These are phyloP conservation scores for Mycena pura DNA, from an alignment of 768 basidiomycete species.

Conservation along the genomic window DNA sequence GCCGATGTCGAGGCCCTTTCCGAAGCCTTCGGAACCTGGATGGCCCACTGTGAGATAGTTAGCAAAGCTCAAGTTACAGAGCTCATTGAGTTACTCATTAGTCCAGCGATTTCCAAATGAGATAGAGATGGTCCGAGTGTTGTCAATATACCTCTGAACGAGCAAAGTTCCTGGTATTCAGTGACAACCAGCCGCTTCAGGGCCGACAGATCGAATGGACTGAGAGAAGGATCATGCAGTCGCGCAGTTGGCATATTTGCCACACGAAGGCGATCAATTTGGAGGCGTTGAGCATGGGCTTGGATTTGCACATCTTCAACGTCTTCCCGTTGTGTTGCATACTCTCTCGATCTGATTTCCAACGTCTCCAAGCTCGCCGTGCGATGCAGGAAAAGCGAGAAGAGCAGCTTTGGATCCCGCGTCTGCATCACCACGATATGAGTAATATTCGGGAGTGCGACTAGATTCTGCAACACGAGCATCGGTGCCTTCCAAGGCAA, in stretches of 20 bases:
- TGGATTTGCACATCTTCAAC: no score
- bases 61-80: not conserved
- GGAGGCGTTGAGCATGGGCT: not conserved
- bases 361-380: not conserved
- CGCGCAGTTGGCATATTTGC: not conserved
- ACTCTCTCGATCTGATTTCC: not conserved
- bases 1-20: not conserved
- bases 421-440: not conserved
- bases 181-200: not conserved
- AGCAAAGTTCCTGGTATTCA: not conserved
- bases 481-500: not conserved
- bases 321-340: not conserved
- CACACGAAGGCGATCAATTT: not conserved
- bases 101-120: not conserved
- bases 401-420: not conserved
- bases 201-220: not conserved
- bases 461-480: not conserved
- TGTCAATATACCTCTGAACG: not conserved
- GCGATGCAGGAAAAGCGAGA: constrained; percentile 3
- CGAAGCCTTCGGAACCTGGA: not conserved
- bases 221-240: not conserved
- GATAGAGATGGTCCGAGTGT: not conserved
- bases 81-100: not conserved
- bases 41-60: not conserved
- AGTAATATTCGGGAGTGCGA: not conserved